phyloP scores from a whole-genome alignment of 2,329 filamentous ascomycete species.

The Blastomyces silverae region DNA sequence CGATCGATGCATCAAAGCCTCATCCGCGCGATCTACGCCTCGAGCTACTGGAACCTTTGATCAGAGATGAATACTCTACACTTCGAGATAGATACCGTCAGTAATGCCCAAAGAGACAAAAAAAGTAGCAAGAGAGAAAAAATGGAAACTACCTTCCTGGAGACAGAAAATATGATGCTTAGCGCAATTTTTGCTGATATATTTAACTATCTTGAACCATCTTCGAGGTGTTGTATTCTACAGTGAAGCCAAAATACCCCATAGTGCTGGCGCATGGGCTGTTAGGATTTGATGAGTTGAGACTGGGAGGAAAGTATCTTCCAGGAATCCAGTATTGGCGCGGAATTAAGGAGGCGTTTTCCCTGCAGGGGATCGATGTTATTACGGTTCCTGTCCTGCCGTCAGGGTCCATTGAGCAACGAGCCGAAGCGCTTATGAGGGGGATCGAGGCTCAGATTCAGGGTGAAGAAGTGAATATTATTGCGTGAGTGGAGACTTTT shows the following conservation, averaged over 20 bases:
- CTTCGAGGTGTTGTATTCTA: conserved; percentile 38
- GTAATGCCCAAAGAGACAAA: conserved; percentile 4
- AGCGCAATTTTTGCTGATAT: neutral
- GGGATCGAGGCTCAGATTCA: conserved; percentile 48
- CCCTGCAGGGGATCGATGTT: conserved; percentile 52
- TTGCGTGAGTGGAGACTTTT: conserved; percentile 43
- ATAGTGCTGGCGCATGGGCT: conserved; percentile 60
- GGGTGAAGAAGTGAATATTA: conserved; percentile 57
- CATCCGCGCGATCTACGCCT: conserved; percentile 29
- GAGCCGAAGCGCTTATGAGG: conserved; percentile 49
- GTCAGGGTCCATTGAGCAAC: conserved; percentile 53
- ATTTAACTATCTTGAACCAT: neutral
- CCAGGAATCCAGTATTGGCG: conserved; percentile 59
- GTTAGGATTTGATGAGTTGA: conserved; percentile 58
- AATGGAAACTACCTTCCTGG: neutral
- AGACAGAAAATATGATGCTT: no score
- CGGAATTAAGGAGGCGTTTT: conserved; percentile 54
- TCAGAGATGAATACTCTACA: conserved; percentile 56
- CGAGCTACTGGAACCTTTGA: conserved; percentile 47
- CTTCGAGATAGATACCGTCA: conserved; percentile 53
- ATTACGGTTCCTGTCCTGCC: conserved; percentile 55
- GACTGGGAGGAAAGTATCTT: conserved; percentile 47
- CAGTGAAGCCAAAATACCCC: conserved; percentile 48
- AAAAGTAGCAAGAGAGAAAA: neutral
- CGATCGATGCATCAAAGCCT: neutral